These are phyloP conservation scores for Lignosus rhinocerotis DNA, from an alignment of 1,284 basidiomycete species.

Conservation along the genomic window DNA sequence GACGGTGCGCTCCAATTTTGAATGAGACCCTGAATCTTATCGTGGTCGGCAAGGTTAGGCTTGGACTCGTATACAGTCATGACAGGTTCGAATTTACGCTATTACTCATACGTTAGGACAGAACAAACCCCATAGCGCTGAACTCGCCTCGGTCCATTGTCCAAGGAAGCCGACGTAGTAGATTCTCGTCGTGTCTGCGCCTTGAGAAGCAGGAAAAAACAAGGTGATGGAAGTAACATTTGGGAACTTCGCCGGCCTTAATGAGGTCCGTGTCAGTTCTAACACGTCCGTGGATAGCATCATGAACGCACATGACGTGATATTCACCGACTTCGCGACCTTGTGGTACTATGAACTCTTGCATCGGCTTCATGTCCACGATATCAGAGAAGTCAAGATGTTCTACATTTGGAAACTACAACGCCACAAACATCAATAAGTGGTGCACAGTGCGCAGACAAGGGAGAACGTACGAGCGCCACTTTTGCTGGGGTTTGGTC, in stretches of 20 bases:
- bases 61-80: constrained; percentile 80
- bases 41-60: constrained; percentile 78
- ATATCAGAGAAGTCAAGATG: constrained; percentile 77
- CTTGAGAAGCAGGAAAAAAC: constrained; percentile 74
- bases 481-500: constrained; percentile 73
- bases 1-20: constrained; percentile 49
- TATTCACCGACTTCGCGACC: constrained; percentile 78
- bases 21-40: constrained; percentile 75
- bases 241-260: constrained; percentile 71
- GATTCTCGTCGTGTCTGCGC: constrained; percentile 65
- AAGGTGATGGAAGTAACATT: constrained; percentile 72
- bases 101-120: constrained; percentile 5
- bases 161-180: constrained; percentile 84
- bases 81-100: constrained; percentile 70
- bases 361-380: constrained; percentile 56
- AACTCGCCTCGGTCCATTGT: constrained; percentile 67
- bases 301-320: constrained; percentile 50
- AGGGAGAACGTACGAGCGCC: constrained; percentile 50
- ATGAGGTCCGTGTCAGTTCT: not conserved
- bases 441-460: not conserved
- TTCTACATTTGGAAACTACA: constrained; percentile 68
- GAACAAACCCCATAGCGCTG: not conserved
- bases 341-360: constrained; percentile 68
- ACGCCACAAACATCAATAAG: not conserved
- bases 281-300: not conserved